Conservation (phyloP, 163 green algal genomes). For the Scenedesmus sp. region DNA sequence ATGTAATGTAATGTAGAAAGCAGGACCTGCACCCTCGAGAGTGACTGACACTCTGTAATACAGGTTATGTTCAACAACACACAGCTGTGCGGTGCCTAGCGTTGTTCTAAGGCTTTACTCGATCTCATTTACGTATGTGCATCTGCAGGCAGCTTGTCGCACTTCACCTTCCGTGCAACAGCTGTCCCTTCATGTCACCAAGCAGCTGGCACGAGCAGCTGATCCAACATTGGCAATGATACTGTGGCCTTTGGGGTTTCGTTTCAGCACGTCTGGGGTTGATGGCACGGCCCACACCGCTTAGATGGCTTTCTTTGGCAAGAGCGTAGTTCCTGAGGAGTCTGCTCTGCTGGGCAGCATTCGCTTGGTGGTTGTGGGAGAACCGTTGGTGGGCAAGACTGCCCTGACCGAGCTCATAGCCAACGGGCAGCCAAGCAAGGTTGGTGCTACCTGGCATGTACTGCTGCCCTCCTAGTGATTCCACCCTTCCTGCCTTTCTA, state of each 20-base stretch:
- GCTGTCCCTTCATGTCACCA: not conserved
- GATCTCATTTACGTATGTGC: too few species aligned
- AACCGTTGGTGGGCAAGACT: constrained; percentile 41
- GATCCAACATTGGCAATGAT: not conserved
- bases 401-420: constrained; percentile 15
- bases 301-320: not conserved
- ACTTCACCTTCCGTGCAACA: not conserved
- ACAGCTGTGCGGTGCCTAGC: not conserved
- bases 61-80: not conserved
- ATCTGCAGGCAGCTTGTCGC: not conserved
- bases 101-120: too few species aligned
- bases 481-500: not conserved
- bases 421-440: not conserved
- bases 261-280: not conserved
- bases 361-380: constrained; percentile 45
- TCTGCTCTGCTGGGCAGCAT: constrained; percentile 19
- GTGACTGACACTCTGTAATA: not conserved
- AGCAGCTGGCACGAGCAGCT: not conserved
- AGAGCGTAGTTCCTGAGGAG: not conserved
- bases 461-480: not conserved
- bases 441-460: not conserved
- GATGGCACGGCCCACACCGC: not conserved
- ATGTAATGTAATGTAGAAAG: too few species aligned
- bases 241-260: not conserved
- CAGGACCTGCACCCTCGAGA: not conserved